Percentiles rank a stretch among this genome's conserved stretches.
These are phyloP conservation scores for Penicillium coffeae DNA, from an alignment of 495 filamentous ascomycete species.

Conservation along the genomic window DNA sequence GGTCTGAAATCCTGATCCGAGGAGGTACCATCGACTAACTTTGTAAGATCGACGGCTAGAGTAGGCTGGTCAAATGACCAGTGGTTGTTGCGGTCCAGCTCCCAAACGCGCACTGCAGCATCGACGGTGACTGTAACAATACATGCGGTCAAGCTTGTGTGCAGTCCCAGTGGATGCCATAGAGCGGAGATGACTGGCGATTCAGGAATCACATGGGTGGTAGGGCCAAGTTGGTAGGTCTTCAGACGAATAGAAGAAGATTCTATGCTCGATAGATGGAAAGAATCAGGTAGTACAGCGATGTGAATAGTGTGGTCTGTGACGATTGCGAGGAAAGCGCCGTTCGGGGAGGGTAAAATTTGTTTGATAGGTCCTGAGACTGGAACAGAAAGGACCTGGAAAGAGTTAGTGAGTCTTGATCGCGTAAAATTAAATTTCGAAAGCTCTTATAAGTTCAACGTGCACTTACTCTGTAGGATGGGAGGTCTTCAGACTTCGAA, in stretches of 20 bases:
- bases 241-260: slow-evolving; percentile 65
- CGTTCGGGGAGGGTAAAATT: slow-evolving; percentile 74
- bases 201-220: slow-evolving; percentile 79
- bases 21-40: slow-evolving; percentile 72
- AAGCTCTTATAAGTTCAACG: no score
- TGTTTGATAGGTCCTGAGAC: slow-evolving; percentile 74
- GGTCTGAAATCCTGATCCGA: slow-evolving; percentile 72
- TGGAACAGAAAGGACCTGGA: slow-evolving; percentile 64
- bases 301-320: slow-evolving; percentile 83
- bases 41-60: slow-evolving; percentile 75
- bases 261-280: slow-evolving; percentile 64
- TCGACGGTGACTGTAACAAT: slow-evolving; percentile 83
- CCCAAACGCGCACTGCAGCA: slow-evolving; percentile 83
- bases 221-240: slow-evolving; percentile 80
- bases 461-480: slow-evolving; percentile 36
- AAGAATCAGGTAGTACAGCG: slow-evolving; percentile 69
- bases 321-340: slow-evolving; percentile 73
- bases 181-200: slow-evolving; percentile 70
- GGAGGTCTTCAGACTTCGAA: not conserved
- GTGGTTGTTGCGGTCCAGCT: slow-evolving; percentile 70
- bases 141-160: slow-evolving; percentile 52
- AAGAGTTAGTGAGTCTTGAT: slow-evolving; percentile 10
- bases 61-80: slow-evolving; percentile 82
- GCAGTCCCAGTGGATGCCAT: slow-evolving; percentile 83
- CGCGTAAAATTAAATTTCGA: no score